phyloP scores from a whole-genome alignment of 306 rosid genomes.

The Cicer bijugum region DNA sequence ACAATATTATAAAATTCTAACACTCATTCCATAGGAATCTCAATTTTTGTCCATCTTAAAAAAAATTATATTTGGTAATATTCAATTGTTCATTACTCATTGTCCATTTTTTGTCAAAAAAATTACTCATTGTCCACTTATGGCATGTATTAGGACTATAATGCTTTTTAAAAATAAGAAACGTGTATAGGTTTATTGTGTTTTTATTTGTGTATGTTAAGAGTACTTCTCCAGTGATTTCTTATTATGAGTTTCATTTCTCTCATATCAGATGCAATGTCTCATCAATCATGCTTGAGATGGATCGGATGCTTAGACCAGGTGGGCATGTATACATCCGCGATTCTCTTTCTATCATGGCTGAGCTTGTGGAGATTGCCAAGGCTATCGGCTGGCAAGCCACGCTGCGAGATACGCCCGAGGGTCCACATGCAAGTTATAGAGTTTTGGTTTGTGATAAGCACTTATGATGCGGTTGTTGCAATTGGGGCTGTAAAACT shows the following conservation, averaged over 20 bases:
- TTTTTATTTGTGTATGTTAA: conserved; percentile 2
- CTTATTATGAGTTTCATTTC: conserved; percentile 23
- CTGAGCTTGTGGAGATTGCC: conserved; percentile 71
- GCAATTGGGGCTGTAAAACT: conserved; percentile 10
- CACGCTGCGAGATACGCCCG: conserved; percentile 73
- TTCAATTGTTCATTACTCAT: no score
- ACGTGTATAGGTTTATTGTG: not conserved
- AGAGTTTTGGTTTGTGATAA: conserved; percentile 76
- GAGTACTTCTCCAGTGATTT: not conserved
- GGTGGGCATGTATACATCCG: conserved; percentile 85
- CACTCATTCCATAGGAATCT: not conserved
- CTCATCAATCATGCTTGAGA: conserved; percentile 87
- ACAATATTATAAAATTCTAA: not conserved
- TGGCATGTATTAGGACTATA: not conserved
- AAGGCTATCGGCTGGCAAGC: conserved; percentile 81
- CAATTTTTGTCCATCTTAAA: not conserved
- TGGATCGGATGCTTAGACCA: conserved; percentile 92
- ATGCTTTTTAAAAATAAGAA: conserved; percentile 1
- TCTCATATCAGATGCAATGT: conserved; percentile 66
- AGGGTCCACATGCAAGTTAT: conserved; percentile 92
- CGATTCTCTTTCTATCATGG: conserved; percentile 73
- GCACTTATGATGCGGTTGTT: conserved; percentile 59
- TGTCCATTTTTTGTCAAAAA: no score
- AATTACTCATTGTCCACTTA: not conserved
- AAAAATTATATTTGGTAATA: no score